Base-by-base conservation (phyloP, 1,284 basidiomycete species). In the Apiotrichum gamsii region DNA sequence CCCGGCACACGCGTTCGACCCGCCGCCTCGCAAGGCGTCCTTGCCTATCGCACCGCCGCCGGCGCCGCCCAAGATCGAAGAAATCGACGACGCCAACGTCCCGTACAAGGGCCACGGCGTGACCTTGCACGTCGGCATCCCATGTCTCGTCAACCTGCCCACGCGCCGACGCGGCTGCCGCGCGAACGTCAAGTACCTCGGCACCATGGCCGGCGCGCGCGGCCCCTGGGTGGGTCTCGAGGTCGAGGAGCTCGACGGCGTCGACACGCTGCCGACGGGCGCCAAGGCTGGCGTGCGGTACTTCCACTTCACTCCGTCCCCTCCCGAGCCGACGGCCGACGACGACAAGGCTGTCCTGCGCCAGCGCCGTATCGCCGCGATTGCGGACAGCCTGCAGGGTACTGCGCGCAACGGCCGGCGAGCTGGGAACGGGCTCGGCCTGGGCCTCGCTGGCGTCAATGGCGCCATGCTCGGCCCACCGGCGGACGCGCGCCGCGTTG, bases 191-290 rank as follows among this genome's bases (percentile, higher is more conserved):
- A 77, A 88, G 8, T 94, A 93, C 62, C 87, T 94, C 43, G 90
- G 90, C 3, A 82, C 85, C 58, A 79, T 93, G 5, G 77, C 79
- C 43, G 87, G 85, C 39, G 85, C 52, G 16, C 29, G 65, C 5
- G 90, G 89, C 0, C 82, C 85, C 0, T 95, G 90, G 90, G 86
- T 95, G 5, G 91, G 90, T 5, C 83, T 95, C 5, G 90, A 95
- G 67, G 84, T 91, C 14, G 84, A 86, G 0, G 76, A 86, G 48
- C 70, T 77, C 58, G 79, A 82, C 5, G 61, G 54, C 21, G 41
- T 67, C 32, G 44, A 52, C 15, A 65, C 65, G 3, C 39, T 65
- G 0, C 49, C 56, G 3, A 35, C 45, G 1, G 65, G 65, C 13
- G 45, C 46, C 3, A 40, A 47, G 30, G 55, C 47, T 34, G 65